Base-by-base conservation (phyloP, 345 rosid genomes). In the Isatis tinctoria region DNA sequence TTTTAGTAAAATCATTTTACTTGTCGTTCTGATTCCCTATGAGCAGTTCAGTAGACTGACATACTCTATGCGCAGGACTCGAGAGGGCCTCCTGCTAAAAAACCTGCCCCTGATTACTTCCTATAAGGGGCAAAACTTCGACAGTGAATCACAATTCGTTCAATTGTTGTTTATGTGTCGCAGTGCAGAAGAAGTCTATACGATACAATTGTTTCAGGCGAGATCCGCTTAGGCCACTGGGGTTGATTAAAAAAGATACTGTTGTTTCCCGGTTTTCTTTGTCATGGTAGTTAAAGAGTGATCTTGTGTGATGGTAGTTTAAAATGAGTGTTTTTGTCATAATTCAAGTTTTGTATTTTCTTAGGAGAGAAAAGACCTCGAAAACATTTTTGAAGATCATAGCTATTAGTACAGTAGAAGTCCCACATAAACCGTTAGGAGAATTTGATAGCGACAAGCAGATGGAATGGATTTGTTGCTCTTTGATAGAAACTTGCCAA, bases 21-120 rank as follows among this genome's bases (percentile, higher is more conserved):
- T 36, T 28, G 20, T 28, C 6, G 4, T 37, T 48, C 56, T 40
- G 44, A 41, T 68, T 60, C 18, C 30, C 14, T 1, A 1, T 41
- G 40, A 43, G 57, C 26, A 52, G 58, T 32, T 52, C 41, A 69
- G 20, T 52, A 44, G 22, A 65, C 57, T 57, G 53, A 64, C n/a
- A 36, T 48, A 37, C 18, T 48, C 30, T 57, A 24, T 24, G 71
- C 81, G 82, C 87, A 95, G 97, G 98, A 95, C 66, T 87, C 96
- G 16, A 87, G 99, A 83, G 97, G 94, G 20, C 67, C 97, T 30
- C 99, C 94, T 3, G 84, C 94, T 22, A 95, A 81, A 78, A 95
- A 87, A 69, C 94, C 98, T 2, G 92, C 96, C 24, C 98, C 99
- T 16, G 99, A 95, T 83, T 95, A 95, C 84, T 95, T 95, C 82